Percentiles rank a stretch among this genome's conserved stretches.
Conservation (phyloP, 805 yeast genomes). For the Myxozyma nipponensis region DNA sequence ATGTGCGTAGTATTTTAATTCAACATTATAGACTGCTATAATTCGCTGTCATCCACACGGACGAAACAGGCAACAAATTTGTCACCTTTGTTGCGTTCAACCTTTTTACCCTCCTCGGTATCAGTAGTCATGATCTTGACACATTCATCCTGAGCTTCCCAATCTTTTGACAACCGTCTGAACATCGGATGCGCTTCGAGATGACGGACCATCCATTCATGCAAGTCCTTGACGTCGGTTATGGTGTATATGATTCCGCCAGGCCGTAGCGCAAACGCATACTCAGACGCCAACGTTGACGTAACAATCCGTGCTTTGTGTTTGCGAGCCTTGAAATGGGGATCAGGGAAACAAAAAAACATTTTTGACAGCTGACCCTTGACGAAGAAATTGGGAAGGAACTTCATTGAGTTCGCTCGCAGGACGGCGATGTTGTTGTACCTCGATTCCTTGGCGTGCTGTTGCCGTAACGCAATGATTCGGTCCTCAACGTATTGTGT, state of each 20-base stretch:
- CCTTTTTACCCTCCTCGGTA: slow-evolving; percentile 99
- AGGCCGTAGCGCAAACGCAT: slow-evolving; percentile 81
- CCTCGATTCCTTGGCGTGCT: slow-evolving; percentile 41
- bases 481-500: slow-evolving; percentile 96
- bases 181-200: slow-evolving; percentile 87
- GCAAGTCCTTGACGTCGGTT: slow-evolving; percentile 91
- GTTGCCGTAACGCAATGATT: slow-evolving; percentile 78
- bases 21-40: slow-evolving; percentile 1
- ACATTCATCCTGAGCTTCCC: slow-evolving; percentile 78
- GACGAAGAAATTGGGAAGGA: slow-evolving; percentile 86
- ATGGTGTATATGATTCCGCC: slow-evolving; percentile 91
- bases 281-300: slow-evolving; percentile 77
- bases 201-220: slow-evolving; percentile 94
- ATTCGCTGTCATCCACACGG: slow-evolving; percentile 22
- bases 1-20: background rate
- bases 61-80: slow-evolving; percentile 76
- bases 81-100: slow-evolving; percentile 79
- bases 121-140: slow-evolving; percentile 82
- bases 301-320: slow-evolving; percentile 97
- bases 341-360: slow-evolving; percentile 99
- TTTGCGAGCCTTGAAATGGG: slow-evolving; percentile 94
- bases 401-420: slow-evolving; percentile 96
- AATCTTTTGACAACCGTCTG: slow-evolving; percentile 69
- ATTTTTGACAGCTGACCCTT: slow-evolving; percentile 65
- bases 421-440: slow-evolving; percentile 86